These are phyloP conservation scores for Scedosporium aurantiacum DNA, from an alignment of 2,329 filamentous ascomycete species.

Conservation along the genomic window DNA sequence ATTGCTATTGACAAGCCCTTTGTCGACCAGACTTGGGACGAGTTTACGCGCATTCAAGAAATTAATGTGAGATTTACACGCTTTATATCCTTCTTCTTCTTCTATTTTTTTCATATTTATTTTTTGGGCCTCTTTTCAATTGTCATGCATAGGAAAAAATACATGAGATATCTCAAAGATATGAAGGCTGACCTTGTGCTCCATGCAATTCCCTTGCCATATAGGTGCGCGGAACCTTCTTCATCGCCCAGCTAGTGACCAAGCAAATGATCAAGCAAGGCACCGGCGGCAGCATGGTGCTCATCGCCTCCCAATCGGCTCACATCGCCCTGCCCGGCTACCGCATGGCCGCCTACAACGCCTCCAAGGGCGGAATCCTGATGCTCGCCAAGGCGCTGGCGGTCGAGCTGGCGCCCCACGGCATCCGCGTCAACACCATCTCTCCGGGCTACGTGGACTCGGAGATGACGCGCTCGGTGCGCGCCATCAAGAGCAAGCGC, in stretches of 20 bases:
- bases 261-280: constrained; percentile 28
- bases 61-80: no score
- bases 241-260: constrained; percentile 25
- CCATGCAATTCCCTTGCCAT: no score
- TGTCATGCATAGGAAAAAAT: no score
- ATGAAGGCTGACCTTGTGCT: constrained; percentile 9
- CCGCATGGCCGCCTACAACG: constrained; percentile 29
- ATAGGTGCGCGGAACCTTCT: constrained; percentile 30
- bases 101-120: constrained; percentile 19
- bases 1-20: constrained; percentile 33
- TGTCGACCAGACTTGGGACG: constrained; percentile 10
- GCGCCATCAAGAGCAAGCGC: constrained; percentile 19
- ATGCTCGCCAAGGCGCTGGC: constrained; percentile 27
- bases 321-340: constrained; percentile 25
- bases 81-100: no score
- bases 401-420: constrained; percentile 24
- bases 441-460: constrained; percentile 27
- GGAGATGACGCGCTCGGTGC: constrained; percentile 22
- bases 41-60: no score
- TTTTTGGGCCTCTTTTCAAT: no score
- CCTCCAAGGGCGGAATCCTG: constrained; percentile 28
- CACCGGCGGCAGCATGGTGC: constrained; percentile 26
- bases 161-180: constrained; percentile 20
- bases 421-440: constrained; percentile 26
- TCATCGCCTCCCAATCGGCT: constrained; percentile 25